A percentile compares a stretch with the other conserved stretches of the same genome.
Conservation (phyloP, 768 basidiomycete species). For the Suillus luteus region DNA sequence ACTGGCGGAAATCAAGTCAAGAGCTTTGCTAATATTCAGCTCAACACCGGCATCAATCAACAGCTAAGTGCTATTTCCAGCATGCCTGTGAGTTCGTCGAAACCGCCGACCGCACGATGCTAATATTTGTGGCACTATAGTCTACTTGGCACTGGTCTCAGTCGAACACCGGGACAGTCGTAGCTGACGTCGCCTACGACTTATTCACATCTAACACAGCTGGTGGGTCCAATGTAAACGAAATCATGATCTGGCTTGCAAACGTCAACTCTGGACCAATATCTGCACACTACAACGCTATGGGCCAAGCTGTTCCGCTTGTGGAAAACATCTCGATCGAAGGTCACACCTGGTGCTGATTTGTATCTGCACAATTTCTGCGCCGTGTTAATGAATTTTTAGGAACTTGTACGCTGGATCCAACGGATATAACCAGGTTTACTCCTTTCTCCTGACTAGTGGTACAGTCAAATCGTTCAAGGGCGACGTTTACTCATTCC, state of each 20-base stretch:
- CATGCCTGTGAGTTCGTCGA: conserved; percentile 51
- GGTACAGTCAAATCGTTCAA: conserved; percentile 49
- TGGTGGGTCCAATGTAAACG: conserved; percentile 46
- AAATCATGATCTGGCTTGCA: conserved; percentile 70
- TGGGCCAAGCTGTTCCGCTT: conserved; percentile 49
- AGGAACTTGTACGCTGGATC: conserved; percentile 59
- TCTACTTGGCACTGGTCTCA: conserved; percentile 62
- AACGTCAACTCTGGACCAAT: conserved; percentile 62
- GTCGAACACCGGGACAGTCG: conserved; percentile 40
- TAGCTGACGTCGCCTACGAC: conserved; percentile 63
- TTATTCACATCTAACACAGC: conserved; percentile 58
- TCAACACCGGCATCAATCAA: conserved; percentile 52
- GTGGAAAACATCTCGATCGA: conserved; percentile 44
- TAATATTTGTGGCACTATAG: conserved; percentile 30
- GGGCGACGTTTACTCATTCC: conserved; percentile 54
- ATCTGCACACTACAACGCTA: conserved; percentile 46
- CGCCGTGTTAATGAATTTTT: not conserved
- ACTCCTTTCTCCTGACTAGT: conserved; percentile 45
- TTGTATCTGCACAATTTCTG: not conserved
- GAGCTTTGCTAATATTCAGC: conserved; percentile 61
- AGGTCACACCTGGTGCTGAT: conserved; percentile 50
- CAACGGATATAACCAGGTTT: conserved; percentile 56
- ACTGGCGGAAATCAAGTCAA: conserved; percentile 48
- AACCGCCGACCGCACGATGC: not conserved
- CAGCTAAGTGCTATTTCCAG: conserved; percentile 53